Base-by-base conservation (phyloP, 177 flowering plant genomes). In the Vitis hybrid region DNA sequence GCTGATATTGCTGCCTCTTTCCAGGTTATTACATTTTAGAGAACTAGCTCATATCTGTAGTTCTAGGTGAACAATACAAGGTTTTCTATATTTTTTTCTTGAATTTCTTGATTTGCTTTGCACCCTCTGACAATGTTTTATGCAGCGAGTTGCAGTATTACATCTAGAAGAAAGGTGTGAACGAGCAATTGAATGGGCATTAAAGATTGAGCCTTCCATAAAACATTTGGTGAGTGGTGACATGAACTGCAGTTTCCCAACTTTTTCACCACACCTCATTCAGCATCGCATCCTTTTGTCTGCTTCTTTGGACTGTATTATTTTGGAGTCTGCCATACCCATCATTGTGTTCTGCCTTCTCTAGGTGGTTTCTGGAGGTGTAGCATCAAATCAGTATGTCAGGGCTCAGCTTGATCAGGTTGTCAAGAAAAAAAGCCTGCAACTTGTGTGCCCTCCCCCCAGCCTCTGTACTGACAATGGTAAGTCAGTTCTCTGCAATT, bases 1-100 rank as follows among this genome's bases (percentile, higher is more conserved):
- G 97, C 99, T 75, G 88, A 94, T 80, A 84, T 94, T 75, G 99
- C 99, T 74, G 99, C 99, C 68, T 89, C 99, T 67, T 94, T 94
- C 71, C 99, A 94, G 97, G 99, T 92, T 54, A 45, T 23, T 30
- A 51, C 62, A 30, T 30, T 30, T 30, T 30, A 60, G 48, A 39
- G 48, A 30, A 39, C 48, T 8, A 39, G 48, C 48, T 39, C 9
- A 0, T 39, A 39, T 39, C 7, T 39, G 8, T 39, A 8, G 48
- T 39, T 39, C 48, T 39, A 6, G 48, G 32, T 30, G 32, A 30
- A 39, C 48, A 39, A 39, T 8, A 6, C 9, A 6, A 39, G 9
- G 48, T 39, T 8, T 39, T 2, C 57, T 23, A 13, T 50, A 23
- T n/a, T 30, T 60, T 50, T 21, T 21, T 9, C 65, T 57, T 52